Conservation (phyloP, 2,329 filamentous ascomycete genomes). For the Anthostomella pinea region DNA sequence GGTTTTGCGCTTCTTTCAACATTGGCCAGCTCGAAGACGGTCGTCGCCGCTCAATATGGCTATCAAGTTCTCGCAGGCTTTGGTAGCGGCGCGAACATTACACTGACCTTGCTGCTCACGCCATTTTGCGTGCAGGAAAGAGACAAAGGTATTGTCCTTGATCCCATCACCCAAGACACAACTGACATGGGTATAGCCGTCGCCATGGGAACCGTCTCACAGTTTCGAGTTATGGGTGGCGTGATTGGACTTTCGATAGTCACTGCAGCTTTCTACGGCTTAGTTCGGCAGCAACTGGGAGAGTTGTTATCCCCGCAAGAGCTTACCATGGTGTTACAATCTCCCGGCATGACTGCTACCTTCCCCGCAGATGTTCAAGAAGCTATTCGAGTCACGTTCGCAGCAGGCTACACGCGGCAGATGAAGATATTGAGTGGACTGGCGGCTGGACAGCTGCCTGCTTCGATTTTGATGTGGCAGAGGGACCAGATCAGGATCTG, state of each 20-base stretch:
- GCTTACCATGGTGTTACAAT: not conserved
- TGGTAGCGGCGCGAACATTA: constrained; percentile 3
- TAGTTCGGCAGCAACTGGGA: not conserved
- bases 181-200: constrained; percentile 2
- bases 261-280: constrained; percentile 3
- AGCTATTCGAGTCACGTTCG: constrained; percentile 1
- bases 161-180: not conserved
- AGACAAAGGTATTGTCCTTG: constrained; percentile 1
- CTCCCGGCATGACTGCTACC: not conserved
- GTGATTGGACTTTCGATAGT: constrained; percentile 5
- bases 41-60: constrained; percentile 2
- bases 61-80: constrained; percentile 4
- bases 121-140: constrained; percentile 3
- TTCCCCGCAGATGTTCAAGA: not conserved
- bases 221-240: constrained; percentile 7
- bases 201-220: constrained; percentile 2
- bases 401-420: constrained; percentile 1
- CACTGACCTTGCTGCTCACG: not conserved
- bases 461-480: constrained; percentile 2
- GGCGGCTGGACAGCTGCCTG: constrained; percentile 1
- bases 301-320: not conserved
- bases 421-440: not conserved
- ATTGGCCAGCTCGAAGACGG: not conserved
- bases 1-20: constrained; percentile 3
- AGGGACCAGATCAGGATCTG: constrained; percentile 2